A percentile compares a stretch with the other conserved stretches of the same genome.
Conservation (phyloP, 192 early-diverging fungal genomes). For the Coemansia sp. region DNA sequence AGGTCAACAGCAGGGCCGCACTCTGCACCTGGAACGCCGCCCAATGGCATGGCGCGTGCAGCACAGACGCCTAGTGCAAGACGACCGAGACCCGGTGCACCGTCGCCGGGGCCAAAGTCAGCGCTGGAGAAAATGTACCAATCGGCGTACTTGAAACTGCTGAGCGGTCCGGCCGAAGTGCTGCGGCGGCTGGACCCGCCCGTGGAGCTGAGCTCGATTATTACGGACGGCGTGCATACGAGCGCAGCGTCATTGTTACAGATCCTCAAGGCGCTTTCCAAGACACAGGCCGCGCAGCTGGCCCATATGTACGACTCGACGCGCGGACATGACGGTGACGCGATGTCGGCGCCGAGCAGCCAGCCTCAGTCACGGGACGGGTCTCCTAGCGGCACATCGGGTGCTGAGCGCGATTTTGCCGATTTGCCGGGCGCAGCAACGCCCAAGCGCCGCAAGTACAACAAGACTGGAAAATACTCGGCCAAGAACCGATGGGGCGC, state of each 20-base stretch:
- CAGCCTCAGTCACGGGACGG: conserved; percentile 33
- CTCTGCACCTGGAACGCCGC: conserved; percentile 10
- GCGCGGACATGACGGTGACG: conserved; percentile 3
- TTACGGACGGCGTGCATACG: background rate
- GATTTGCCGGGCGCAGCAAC: conserved; percentile 12
- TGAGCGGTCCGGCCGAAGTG: conserved; percentile 35
- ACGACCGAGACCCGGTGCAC: background rate
- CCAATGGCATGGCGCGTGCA: background rate
- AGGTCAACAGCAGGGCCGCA: conserved; percentile 7
- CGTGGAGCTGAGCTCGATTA: conserved; percentile 28
- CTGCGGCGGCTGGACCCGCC: conserved; percentile 42
- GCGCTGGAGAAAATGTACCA: conserved; percentile 51
- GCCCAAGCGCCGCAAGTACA: conserved; percentile 41
- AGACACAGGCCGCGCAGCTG: conserved; percentile 45
- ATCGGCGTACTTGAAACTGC: conserved; percentile 46
- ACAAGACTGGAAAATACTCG: conserved; percentile 39
- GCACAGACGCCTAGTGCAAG: background rate
- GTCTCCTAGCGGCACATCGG: conserved; percentile 35
- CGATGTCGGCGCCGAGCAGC: conserved; percentile 10
- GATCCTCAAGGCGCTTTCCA: conserved; percentile 48
- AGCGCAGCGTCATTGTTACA: conserved; percentile 18
- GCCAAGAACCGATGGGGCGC: conserved; percentile 14
- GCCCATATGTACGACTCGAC: conserved; percentile 36
- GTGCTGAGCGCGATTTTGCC: conserved; percentile 16
- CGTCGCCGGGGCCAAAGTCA: conserved; percentile 11